Conservation (phyloP, 148 eudicot genomes). For the Rhododendron ferrugineum region DNA sequence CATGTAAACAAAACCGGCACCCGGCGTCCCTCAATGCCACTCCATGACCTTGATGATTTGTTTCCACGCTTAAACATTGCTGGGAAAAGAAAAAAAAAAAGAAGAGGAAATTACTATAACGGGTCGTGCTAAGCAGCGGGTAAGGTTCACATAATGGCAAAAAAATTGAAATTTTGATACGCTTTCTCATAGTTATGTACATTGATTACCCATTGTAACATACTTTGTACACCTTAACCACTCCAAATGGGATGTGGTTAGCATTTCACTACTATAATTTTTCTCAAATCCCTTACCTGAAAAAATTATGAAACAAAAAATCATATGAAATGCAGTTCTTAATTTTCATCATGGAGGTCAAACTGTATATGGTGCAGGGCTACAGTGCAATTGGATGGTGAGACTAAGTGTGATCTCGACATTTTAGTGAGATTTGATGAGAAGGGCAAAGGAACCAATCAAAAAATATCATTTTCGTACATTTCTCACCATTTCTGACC, state of each 20-base stretch:
- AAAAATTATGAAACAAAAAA: neutral
- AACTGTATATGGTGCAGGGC: neutral
- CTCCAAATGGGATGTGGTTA: neutral
- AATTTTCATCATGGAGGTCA: neutral
- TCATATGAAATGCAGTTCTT: neutral
- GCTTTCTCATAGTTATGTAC: neutral
- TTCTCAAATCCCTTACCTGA: neutral
- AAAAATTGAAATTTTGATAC: neutral
- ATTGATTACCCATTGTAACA: neutral
- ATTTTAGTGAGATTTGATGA: neutral
- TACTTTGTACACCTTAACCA: neutral
- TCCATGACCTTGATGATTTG: constrained; percentile 18
- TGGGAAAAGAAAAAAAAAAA: neutral
- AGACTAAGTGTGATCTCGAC: neutral
- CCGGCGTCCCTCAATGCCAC: constrained; percentile 15
- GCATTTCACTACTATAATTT: neutral
- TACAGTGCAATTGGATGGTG: neutral
- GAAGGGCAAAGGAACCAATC: neutral
- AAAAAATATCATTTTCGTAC: neutral
- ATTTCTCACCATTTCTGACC: neutral
- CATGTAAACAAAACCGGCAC: constrained; percentile 23
- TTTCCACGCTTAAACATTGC: constrained; percentile 30
- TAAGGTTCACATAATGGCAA: neutral
- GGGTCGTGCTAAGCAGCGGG: neutral
- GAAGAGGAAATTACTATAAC: neutral